Conservation (phyloP, 2,329 filamentous ascomycete genomes). For the Periconia sp. region DNA sequence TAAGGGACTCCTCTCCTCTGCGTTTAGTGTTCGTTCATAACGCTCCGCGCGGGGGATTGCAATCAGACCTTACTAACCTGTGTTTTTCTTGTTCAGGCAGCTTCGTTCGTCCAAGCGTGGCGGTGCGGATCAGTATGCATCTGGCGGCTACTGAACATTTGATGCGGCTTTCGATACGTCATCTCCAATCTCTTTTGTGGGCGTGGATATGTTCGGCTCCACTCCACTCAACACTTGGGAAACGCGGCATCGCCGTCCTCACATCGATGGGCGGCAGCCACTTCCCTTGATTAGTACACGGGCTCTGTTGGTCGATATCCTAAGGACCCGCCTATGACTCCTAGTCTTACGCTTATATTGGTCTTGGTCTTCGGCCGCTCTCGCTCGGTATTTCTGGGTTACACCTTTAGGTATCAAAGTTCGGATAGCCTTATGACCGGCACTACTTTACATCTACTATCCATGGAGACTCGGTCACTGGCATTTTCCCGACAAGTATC, state of each 20-base stretch:
- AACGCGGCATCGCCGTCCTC: conserved; percentile 53
- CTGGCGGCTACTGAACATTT: conserved; percentile 56
- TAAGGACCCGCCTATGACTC: conserved; percentile 40
- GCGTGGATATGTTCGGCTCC: conserved; percentile 33
- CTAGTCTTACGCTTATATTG: conserved; percentile 32
- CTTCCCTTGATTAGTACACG: conserved; percentile 44
- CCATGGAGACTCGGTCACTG: conserved; percentile 8
- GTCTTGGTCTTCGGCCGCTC: conserved; percentile 32
- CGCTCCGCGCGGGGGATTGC: conserved; percentile 71
- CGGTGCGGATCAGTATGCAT: conserved; percentile 53
- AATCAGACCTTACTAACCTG: conserved; percentile 56
- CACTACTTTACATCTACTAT: conserved; percentile 26
- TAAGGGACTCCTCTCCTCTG: conserved; percentile 88
- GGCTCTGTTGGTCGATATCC: conserved; percentile 43
- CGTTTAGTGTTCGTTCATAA: conserved; percentile 78
- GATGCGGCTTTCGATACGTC: conserved; percentile 49
- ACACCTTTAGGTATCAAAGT: conserved; percentile 34
- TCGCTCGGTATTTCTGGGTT: conserved; percentile 36
- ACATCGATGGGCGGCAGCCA: conserved; percentile 45
- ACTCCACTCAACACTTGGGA: conserved; percentile 48
- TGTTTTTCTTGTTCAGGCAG: conserved; percentile 53
- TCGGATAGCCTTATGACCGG: conserved; percentile 27
- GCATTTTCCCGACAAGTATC: conserved; percentile 18
- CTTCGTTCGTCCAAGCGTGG: conserved; percentile 60
- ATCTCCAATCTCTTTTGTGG: conserved; percentile 48